Base-by-base conservation (phyloP, 2,329 filamentous ascomycete species). In the Hypoxylon sp. region DNA sequence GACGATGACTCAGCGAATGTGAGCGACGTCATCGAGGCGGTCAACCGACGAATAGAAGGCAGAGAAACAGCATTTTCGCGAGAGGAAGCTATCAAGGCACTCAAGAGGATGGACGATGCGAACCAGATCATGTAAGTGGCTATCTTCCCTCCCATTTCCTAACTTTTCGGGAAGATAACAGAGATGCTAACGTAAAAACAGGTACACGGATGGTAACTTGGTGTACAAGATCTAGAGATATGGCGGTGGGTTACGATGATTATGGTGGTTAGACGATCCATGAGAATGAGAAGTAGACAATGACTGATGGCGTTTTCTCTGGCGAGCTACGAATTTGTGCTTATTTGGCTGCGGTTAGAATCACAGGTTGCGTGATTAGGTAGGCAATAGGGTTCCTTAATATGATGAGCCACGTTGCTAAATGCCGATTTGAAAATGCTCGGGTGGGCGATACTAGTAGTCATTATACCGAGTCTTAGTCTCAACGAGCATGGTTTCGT, bases 41-140 rank as follows among this genome's bases (percentile, higher is more conserved):
- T 99, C 55, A 99, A 99, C 78, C 82, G 82, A 3, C 88, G 89
- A 73, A 74, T 97, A 50, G 85, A 87, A 13, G 75, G 80, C 45
- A 74, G 80, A 25, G 86, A 85, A 3, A 86, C 87, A 6, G 80
- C 84, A 38, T 99, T 97, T 80, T 86, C 84, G 25, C 86, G 86
- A 38, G 83, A 83, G 0, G 96, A 99, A 80, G 93, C 92, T 0
- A 82, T 91, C 63, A 87, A 90, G 79, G 94, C 93, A 48, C 82
- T 99, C 62, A 88, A 89, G 79, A 89, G 87, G 77, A 90, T 99
- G 88, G 91, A 93, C 75, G 90, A 92, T 71, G 84, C 86, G 74
- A 98, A 98, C 79, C 90, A 95, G 83, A 90, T 99, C 77, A 99
- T 99, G 94, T 95, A 83, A 87, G 92, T 89, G 17, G 10, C 7